Evolutionary conservation across 2,329 filamentous ascomycete genomes (phyloP), one percentile per base, ranked within the genome.

Genomic region (Fusarium tanahbumbuense): DNA sequence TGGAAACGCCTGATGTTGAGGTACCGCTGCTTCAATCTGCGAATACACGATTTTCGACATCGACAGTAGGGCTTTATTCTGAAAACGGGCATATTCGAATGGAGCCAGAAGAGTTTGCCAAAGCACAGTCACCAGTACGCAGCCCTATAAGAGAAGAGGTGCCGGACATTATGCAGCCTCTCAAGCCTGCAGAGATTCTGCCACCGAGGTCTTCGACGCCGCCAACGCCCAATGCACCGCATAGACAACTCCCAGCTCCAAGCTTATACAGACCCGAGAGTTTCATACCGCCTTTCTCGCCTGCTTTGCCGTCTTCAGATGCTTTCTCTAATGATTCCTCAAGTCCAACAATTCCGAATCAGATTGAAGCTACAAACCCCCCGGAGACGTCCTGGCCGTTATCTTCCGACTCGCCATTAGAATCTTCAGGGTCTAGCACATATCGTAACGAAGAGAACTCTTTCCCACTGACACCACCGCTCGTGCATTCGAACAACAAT

Each of bases 381-480:
- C n/a, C 37, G 23, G 55, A 66, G 48, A 32, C 61, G 45, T 40
- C 61, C 15, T 66, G 63, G 63, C 63, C 63, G 8, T 66, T 66
- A 16, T 61, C 63, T 13, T 66, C 63, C 20, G 62, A 44, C 25
- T 66, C 63, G 13, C 62, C 63, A 23, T 44, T 55, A 32, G 63
- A 52, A 25, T 66, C 63, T 6, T 66, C 63, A 22, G 63, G 55
- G n/a, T 66, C 61, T 9, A 66, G 61, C 48, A 67, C 48, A 41
- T 66, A 60, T 27, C 61, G 44, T n/a, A 48, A 40, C 18, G 61
- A 66, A 55, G 48, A 66, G 22, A 60, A 40, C 28, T 30, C 63
- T 18, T 42, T 61, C 18, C 30, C 61, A 28, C 46, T 55, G 13
- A 37, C 34, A 9, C 16, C 55, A 30, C 55, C 55, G 4, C 27